Evolutionary conservation across 352 stramenopile genomes (phyloP), one percentile per base, ranked within the genome.

Genomic region (Pythium guiyangense): DNA sequence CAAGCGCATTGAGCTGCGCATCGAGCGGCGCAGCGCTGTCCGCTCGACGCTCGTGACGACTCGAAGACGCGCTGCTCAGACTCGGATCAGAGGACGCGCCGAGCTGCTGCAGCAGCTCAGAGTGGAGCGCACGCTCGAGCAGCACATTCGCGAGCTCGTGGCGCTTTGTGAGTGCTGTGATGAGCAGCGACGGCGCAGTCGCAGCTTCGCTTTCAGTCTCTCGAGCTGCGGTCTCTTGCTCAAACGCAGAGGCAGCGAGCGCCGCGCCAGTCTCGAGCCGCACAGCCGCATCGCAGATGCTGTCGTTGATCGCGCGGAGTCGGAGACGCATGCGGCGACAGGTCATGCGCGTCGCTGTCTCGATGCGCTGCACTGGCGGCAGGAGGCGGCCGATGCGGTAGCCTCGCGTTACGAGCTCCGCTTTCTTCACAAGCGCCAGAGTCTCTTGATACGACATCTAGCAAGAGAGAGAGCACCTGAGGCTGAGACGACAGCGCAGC

Each of bases 361-460:
- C 79, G 9, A 90, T 63, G 2, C 79, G 73, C 3, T 73, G 75
- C 27, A 90, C 58, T 6, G 79, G 77, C 1, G 79, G 80, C 12
- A 90, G 58, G 18, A 70, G 54, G 18, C 47, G 29, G 12, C 75
- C 75, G 11, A 90, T 62, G 9, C 69, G 71, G 49, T 84, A 88
- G 2, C 77, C 77, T 26, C 72, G 69, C 44, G 69, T 71, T 9
- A 72, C 75, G 27, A 86, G 39, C 51, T 90, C 80, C 11, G 71
- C 77, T 25, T 71, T 77, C 62, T 90, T 90, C 40, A 88, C 62
- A 12, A 84, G 25, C 18, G 68, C 63, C 35, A 90, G 46, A 56
- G 56, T 74, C 9, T 40, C 27, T 25, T 54, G 51, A 49, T 77
- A 90, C 17, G 60, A 52, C 1, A 34, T 15, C 27, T 84, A 27